phyloP scores from a whole-genome alignment of 768 basidiomycete genomes.

The Imleria badia region DNA sequence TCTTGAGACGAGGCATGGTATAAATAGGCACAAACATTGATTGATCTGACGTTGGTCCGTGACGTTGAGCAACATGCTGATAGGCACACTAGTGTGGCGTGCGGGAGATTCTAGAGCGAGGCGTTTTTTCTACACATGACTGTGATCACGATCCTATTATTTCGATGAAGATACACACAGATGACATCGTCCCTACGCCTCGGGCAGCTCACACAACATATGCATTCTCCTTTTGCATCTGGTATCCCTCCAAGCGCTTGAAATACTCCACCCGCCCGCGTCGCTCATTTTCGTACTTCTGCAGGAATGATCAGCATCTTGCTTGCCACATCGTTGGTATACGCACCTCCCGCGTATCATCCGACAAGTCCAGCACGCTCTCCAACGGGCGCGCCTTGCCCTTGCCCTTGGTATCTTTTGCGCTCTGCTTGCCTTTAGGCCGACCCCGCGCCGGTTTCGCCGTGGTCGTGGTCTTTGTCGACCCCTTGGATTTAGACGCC shows the following conservation, averaged over 20 bases:
- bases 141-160: slow-evolving; percentile 4
- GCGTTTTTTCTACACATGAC: no score
- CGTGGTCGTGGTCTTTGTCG: neutral
- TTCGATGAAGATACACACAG: slow-evolving; percentile 15
- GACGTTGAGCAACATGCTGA: no score
- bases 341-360: no score
- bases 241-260: slow-evolving; percentile 49
- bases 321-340: neutral
- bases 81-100: no score
- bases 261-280: slow-evolving; percentile 55
- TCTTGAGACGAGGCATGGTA: no score
- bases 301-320: neutral
- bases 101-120: no score
- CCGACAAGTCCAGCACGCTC: no score
- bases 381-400: no score
- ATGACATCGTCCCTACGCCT: slow-evolving; percentile 2
- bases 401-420: slow-evolving; percentile 26
- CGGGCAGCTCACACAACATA: slow-evolving; percentile 47
- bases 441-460: slow-evolving; percentile 20
- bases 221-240: slow-evolving; percentile 57
- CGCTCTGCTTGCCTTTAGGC: slow-evolving; percentile 14
- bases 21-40: no score
- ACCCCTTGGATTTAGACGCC: slow-evolving; percentile 8
- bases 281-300: slow-evolving; percentile 48
- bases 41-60: no score